phyloP scores from a whole-genome alignment of 352 stramenopile species.

The Globisporangium sylvaticum region DNA sequence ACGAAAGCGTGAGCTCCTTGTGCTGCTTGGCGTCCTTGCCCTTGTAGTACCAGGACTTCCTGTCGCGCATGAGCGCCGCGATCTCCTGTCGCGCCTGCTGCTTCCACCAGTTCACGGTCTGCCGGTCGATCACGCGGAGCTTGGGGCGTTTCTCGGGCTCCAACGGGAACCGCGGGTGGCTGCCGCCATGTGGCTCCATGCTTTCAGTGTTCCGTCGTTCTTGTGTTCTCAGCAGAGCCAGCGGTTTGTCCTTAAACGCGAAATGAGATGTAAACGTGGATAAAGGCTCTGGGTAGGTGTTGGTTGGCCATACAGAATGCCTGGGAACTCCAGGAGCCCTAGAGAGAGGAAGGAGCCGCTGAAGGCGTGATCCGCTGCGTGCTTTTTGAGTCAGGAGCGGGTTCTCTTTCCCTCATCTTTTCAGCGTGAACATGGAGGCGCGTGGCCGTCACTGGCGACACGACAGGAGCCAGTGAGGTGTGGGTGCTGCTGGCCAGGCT shows the following conservation, averaged over 20 bases:
- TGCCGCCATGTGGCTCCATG: not conserved
- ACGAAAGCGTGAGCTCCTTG: conserved; percentile 26
- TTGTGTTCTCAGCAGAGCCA: not conserved
- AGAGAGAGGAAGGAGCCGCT: not conserved
- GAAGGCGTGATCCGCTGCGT: not conserved
- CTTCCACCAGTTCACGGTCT: conserved; percentile 4
- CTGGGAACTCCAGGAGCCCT: not conserved
- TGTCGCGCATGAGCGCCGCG: conserved; percentile 20
- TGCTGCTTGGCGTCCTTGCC: conserved; percentile 11
- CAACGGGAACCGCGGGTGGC: not conserved
- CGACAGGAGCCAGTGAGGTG: not conserved
- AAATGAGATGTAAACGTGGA: not conserved
- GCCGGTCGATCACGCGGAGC: not conserved
- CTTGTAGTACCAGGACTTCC: conserved; percentile 41
- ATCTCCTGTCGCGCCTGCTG: conserved; percentile 20
- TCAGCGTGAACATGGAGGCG: not conserved
- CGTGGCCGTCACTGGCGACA: not conserved
- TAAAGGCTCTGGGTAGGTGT: not conserved
- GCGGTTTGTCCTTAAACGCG: not conserved
- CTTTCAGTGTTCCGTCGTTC: not conserved
- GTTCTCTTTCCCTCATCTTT: not conserved
- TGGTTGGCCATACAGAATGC: not conserved
- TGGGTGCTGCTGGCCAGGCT: too few relatives aligned
- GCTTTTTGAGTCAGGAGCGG: not conserved
- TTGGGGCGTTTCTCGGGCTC: not conserved